Evolutionary conservation across 441 rosid genomes (phyloP), one percentile per base, ranked within the genome.

Genomic region (Raphanus hybrid): DNA sequence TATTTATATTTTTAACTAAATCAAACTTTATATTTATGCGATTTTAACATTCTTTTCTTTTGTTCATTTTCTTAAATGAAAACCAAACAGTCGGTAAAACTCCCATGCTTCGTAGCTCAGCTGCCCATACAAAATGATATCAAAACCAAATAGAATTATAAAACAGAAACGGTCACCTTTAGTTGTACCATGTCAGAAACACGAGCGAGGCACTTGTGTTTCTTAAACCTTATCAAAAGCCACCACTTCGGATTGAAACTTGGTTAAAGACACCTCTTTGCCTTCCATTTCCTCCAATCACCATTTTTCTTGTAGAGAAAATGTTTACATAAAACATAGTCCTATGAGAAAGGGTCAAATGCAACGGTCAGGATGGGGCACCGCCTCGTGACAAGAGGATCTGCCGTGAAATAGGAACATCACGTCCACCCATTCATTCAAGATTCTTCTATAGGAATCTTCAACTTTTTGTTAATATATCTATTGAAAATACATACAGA

Each of bases 341-440:
- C 60, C 12, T 55, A 6, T 57, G 4, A 20, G 48, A 50, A 64
- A 8, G 29, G 11, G 41, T 64, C 12, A 60, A 6, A 23, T 62
- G 41, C 58, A 69, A 79, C 74, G 75, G 67, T 20, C 55, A 43
- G 54, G 67, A 78, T 73, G 70, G 34, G 62, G 0, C 50, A 9
- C 65, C 61, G 70, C 64, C 69, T 78, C 58, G 50, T 61, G 65
- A 16, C 9, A 7, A 39, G 54, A 63, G 82, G 70, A 20, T 43
- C 77, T 79, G 82, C 75, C 82, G 82, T 79, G 26, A 78, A 73
- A 73, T 43, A 67, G 78, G 78, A 78, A 41, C 41, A 78, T 78
- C 82, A 4, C 71, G 64, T 43, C 75, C 78, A 74, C 75, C 50
- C 78, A 74, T 73, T 29, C 43, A 20, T 48, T 72, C 73, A 5